Conservation (phyloP, 805 yeast species). For the Teunomyces panamensis region DNA sequence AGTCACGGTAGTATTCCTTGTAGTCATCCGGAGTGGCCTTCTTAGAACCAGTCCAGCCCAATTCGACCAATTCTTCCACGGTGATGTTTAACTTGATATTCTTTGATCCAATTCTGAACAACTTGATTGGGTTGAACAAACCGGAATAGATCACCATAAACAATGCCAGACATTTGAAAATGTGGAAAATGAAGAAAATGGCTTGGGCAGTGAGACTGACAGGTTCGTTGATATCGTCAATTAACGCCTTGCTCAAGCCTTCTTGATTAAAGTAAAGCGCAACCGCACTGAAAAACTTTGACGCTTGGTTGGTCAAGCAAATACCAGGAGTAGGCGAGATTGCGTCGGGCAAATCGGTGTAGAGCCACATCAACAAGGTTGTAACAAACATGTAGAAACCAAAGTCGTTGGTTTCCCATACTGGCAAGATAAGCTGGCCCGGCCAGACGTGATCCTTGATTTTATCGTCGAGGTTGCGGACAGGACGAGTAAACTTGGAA, state of each 20-base stretch:
- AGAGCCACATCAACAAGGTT: constrained; percentile 68
- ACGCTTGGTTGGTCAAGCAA: constrained; percentile 64
- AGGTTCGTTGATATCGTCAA: constrained; percentile 45
- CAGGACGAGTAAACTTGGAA: constrained; percentile 42
- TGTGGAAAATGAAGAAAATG: constrained; percentile 70
- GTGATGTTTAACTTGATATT: constrained; percentile 33
- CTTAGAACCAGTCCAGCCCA: constrained; percentile 97
- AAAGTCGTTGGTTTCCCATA: constrained; percentile 53
- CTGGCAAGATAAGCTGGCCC: constrained; percentile 81
- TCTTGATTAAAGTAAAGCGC: constrained; percentile 35
- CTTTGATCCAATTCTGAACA: constrained; percentile 29
- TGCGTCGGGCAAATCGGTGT: constrained; percentile 88
- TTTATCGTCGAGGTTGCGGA: constrained; percentile 45
- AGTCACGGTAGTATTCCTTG: constrained; percentile 64
- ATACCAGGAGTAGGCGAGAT: constrained; percentile 91
- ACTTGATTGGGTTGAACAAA: constrained; percentile 65
- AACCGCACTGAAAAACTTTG: constrained; percentile 17
- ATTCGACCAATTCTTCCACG: constrained; percentile 52
- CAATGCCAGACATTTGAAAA: constrained; percentile 55
- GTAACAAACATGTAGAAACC: constrained; percentile 40
- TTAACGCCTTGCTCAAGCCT: constrained; percentile 44
- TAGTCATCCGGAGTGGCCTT: constrained; percentile 69
- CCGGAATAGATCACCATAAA: constrained; percentile 65
- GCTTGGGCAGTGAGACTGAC: constrained; percentile 51
- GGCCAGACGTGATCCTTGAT: constrained; percentile 74